Percentiles rank a stretch among this genome's conserved stretches.
These are phyloP conservation scores for Neoboletus brunneissimus DNA, from an alignment of 768 basidiomycete species.

Conservation along the genomic window DNA sequence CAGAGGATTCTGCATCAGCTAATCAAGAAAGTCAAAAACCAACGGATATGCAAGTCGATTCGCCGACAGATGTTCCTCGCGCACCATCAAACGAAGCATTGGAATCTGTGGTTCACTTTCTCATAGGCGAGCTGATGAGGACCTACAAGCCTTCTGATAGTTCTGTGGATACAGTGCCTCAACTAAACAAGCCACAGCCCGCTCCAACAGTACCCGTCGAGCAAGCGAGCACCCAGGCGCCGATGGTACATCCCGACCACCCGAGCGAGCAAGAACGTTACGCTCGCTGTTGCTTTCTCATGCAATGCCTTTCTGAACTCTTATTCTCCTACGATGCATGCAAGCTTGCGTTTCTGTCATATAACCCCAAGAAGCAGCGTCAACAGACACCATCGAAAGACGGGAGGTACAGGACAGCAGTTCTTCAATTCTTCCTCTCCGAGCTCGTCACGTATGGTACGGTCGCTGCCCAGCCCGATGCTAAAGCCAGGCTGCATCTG, in stretches of 20 bases:
- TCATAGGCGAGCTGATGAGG: slow-evolving; percentile 68
- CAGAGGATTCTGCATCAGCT: slow-evolving; percentile 9
- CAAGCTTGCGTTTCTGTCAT: slow-evolving; percentile 85
- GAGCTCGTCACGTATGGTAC: slow-evolving; percentile 80
- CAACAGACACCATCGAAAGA: slow-evolving; percentile 64
- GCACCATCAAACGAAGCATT: slow-evolving; percentile 41
- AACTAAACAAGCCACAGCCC: slow-evolving; percentile 15
- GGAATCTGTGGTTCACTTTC: slow-evolving; percentile 64
- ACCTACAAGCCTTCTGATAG: slow-evolving; percentile 49
- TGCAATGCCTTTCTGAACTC: slow-evolving; percentile 90
- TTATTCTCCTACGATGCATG: slow-evolving; percentile 90
- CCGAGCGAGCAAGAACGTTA: slow-evolving; percentile 30
- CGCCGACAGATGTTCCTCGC: slow-evolving; percentile 22
- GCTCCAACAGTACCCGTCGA: slow-evolving; percentile 6
- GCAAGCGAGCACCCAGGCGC: slow-evolving; percentile 16
- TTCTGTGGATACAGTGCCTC: slow-evolving; percentile 17
- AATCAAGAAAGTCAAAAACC: slow-evolving; percentile 20
- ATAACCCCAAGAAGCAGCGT: slow-evolving; percentile 59
- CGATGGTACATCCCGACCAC: slow-evolving; percentile 11
- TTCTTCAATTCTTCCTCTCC: slow-evolving; percentile 77
- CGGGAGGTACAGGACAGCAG: slow-evolving; percentile 58
- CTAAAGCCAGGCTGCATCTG: slow-evolving; percentile 55
- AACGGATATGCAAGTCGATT: slow-evolving; percentile 62
- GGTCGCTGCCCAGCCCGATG: slow-evolving; percentile 58
- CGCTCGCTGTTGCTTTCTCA: slow-evolving; percentile 75